Evolutionary conservation across 164 flowering plant genomes (phyloP).

Genomic region (Brasenia schreberi): DNA sequence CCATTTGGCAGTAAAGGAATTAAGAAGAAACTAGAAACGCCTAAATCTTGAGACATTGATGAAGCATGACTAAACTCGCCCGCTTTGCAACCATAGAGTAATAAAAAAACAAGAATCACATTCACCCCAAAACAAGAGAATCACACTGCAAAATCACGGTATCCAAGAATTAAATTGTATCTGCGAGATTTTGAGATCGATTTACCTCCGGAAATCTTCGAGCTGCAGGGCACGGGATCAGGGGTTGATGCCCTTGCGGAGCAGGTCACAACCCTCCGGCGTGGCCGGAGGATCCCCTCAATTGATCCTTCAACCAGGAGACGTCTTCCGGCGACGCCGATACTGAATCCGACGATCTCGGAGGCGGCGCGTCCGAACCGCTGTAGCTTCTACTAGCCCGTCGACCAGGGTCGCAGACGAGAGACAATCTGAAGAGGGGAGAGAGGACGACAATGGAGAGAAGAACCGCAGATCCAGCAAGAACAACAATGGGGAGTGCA

Average conservation of each 20-base stretch:
- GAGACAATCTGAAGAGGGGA: not conserved
- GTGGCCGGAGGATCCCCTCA: constrained; percentile 39
- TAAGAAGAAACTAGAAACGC: not conserved
- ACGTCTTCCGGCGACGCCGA: constrained; percentile 33
- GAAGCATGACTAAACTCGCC: not conserved
- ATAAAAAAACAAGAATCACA: no score
- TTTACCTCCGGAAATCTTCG: constrained; percentile 51
- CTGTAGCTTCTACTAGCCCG: not conserved
- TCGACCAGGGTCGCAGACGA: not conserved
- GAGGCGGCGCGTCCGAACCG: not conserved
- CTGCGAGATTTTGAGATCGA: not conserved
- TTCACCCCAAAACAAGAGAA: not conserved
- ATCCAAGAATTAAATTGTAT: no score
- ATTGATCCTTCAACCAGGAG: constrained; percentile 58
- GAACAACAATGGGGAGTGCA: not conserved
- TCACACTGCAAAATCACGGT: not conserved
- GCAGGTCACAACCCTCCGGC: constrained; percentile 25
- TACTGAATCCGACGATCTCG: not conserved
- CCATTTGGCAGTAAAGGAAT: not conserved
- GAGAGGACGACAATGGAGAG: not conserved
- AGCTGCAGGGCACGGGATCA: constrained; percentile 77
- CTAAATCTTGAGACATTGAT: not conserved
- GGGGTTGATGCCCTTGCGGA: constrained; percentile 94
- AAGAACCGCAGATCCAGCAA: not conserved
- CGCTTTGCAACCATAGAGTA: not conserved